Percentiles rank a stretch among this genome's conserved stretches.
phyloP scores from a whole-genome alignment of 164 flowering plant genomes.

The Protea cynaroides region DNA sequence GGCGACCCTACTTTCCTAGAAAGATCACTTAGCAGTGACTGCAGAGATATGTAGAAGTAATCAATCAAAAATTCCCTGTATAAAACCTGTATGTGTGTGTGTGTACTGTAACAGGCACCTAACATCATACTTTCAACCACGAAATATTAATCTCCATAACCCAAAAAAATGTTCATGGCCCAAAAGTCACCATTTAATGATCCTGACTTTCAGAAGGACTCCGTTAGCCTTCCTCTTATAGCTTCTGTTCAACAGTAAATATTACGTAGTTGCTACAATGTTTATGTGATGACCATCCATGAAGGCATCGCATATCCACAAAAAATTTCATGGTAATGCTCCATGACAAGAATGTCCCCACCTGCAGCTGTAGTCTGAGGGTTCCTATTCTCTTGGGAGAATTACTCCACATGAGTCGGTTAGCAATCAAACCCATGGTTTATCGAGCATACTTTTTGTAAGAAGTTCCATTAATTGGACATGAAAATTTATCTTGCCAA shows the following conservation, averaged over 20 bases:
- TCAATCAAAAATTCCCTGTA: constrained; percentile 1
- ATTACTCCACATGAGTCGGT: background rate
- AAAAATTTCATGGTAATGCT: no score
- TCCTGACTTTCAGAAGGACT: background rate
- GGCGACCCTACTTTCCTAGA: constrained; percentile 81
- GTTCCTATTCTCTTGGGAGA: background rate
- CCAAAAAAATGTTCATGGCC: background rate
- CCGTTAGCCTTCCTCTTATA: background rate
- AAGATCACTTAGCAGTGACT: constrained; percentile 59
- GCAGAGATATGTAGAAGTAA: constrained; percentile 23
- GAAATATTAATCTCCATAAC: background rate
- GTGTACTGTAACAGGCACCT: no score
- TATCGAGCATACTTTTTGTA: no score
- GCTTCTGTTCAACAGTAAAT: background rate
- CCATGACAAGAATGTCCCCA: no score
- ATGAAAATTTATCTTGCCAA: no score
- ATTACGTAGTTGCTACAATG: no score
- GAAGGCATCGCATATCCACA: background rate
- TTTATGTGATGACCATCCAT: no score
- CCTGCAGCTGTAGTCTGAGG: no score
- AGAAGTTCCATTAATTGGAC: no score
- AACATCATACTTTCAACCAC: background rate
- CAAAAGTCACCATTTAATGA: background rate
- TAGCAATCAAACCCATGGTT: background rate
- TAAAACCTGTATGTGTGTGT: background rate